Base-by-base conservation (phyloP, 1,284 basidiomycete genomes). In the Heterobasidion occidentale region DNA sequence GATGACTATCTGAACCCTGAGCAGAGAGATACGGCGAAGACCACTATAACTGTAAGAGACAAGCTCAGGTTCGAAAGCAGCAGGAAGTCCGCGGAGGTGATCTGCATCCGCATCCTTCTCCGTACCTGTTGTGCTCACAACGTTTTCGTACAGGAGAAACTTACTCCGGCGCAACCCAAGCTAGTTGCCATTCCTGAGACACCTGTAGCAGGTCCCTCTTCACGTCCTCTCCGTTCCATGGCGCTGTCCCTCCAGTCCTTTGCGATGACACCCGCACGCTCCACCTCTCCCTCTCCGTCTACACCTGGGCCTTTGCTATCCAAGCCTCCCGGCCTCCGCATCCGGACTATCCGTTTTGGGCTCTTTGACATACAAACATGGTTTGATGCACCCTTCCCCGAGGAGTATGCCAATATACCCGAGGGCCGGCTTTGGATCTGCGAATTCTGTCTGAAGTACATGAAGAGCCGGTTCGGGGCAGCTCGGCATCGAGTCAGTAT, bases 301-400 rank as follows among this genome's bases (percentile, higher is more conserved):
- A 72, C 70, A 36, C 72, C 69, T 49, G 67, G 65, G 56, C 67
- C 70, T 51, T 59, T 64, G 36, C 67, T 71, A 57, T 67, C 67
- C 52, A 73, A 74, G 45, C 70, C 72, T 1, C 70, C 73, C 20
- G 70, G 75, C 27, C 75, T 88, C 38, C 83, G 90, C 59, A 95
- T 97, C 74, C 86, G 85, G 56, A 85, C 80, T 54, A 95, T 99
- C 59, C 86, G 94, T 17, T 97, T 99, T 65, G 96, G 94, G n/a
- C 80, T 85, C 45, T 97, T 80, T 67, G 95, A 99, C 67, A 94
- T 99, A 66, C 88, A 96, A 67, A 98, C 96, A 0, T 99, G 97
- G 97, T 99, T 94, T 70, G 93, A 98, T 67, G 96, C 97, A 9
- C 97, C 97, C 1, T 99, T 98, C 69, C 97, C 97, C 0, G 96